Evolutionary conservation across 352 stramenopile genomes (phyloP), one percentile per base, ranked within the genome.

Genomic region (Pythium volutum): DNA sequence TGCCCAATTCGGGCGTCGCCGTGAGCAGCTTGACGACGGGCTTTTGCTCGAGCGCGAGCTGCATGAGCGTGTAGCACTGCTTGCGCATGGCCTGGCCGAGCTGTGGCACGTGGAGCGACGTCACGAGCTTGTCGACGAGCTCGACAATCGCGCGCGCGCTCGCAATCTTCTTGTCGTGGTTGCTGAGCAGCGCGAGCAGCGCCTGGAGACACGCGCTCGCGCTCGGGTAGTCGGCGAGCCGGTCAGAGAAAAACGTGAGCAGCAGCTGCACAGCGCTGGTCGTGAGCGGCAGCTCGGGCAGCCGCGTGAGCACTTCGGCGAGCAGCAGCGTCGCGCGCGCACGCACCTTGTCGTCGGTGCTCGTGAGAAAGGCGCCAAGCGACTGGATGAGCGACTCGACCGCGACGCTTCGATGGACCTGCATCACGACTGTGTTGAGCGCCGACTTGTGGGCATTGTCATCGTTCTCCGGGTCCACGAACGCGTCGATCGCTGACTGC

Each of bases 351-450:
- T 93, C 84, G 67, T 95, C 81, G 0, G 64, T 66, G 67, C 55
- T 87, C 39, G 86, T 95, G 43, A 95, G 71, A 60, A 81, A 75
- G 18, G 64, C 57, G 11, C 83, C 84, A n/a, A 95, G 72, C 57
- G 77, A 73, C 68, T 93, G 76, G 64, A 95, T 89, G 26, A 95
- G 77, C 67, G 76, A 67, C 73, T 95, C 84, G 49, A 95, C 83
- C 22, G 64, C 77, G 56, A 91, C 78, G 23, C 77, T 76, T 46
- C 86, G 84, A 51, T 95, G 84, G 50, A 93, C 79, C 56, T 93
- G 84, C 84, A 95, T 93, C 25, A 95, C 72, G 39, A 95, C 73
- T n/a, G 81, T 93, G 71, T 95, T 95, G 34, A 95, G 74, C 31
- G 80, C 84, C 41, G 84, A 92, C 76, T 92, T 95, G 69, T 95